A percentile compares a stretch with the other conserved stretches of the same genome.
Conservation (phyloP, 2,329 filamentous ascomycete genomes). For the Aspergillus tanneri region DNA sequence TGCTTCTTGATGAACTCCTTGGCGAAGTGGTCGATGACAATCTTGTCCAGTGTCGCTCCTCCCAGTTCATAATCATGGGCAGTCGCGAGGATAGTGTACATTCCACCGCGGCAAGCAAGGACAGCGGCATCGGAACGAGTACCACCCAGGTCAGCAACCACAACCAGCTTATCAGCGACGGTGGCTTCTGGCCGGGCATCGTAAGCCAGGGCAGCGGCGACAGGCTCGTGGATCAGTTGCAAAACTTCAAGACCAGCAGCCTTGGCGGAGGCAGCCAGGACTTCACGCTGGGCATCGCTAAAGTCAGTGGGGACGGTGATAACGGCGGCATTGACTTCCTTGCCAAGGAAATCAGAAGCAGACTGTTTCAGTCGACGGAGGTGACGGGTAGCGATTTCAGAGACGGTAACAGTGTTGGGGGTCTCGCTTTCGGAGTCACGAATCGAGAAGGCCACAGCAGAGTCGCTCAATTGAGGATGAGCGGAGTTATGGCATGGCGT, state of each 20-base stretch:
- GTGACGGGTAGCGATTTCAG: conserved; percentile 81
- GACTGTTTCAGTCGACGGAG: conserved; percentile 76
- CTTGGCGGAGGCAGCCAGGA: conserved; percentile 73
- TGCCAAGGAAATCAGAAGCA: conserved; percentile 88
- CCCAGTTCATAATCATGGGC: conserved; percentile 94
- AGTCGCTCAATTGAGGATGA: conserved; percentile 74
- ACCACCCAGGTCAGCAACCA: conserved; percentile 90
- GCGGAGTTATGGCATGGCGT: conserved; percentile 91
- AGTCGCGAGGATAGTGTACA: conserved; percentile 93
- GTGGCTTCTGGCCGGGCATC: conserved; percentile 77
- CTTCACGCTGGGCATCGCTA: conserved; percentile 78
- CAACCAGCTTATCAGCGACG: conserved; percentile 79
- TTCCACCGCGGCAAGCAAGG: conserved; percentile 84
- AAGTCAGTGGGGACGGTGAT: conserved; percentile 94
- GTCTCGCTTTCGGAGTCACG: conserved; percentile 69
- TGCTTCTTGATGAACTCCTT: conserved; percentile 99
- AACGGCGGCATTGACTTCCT: conserved; percentile 90
- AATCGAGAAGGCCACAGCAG: conserved; percentile 76
- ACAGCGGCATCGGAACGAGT: conserved; percentile 90
- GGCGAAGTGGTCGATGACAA: conserved; percentile 91
- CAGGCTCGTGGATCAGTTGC: conserved; percentile 88
- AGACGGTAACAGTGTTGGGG: conserved; percentile 69
- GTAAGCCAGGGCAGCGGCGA: conserved; percentile 85
- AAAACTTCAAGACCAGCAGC: conserved; percentile 83
- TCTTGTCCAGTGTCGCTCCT: conserved; percentile 81